Evolutionary conservation across 1,284 basidiomycete species (phyloP), one percentile per base, ranked within the genome.

Genomic region (Apiotrichum siamense): DNA sequence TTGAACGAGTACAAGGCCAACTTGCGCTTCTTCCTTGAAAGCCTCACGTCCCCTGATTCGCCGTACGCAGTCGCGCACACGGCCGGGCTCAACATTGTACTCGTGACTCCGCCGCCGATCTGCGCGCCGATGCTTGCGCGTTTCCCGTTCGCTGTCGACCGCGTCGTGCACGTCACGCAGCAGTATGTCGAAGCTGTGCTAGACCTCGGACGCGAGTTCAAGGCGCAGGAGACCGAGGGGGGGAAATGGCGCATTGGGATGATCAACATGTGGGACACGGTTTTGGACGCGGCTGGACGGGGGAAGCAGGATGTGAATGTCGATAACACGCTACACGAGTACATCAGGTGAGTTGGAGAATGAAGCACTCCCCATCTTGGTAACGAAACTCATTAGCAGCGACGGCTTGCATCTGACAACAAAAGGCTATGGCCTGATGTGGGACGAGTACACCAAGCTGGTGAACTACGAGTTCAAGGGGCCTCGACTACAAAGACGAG

Each of bases 31-130:
- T 55, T 62, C 37, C 52, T 61, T 44, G 44, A 46, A 25, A 44
- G 44, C 13, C 47, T 66, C n/a, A 66, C 62, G 4, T 57, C 59
- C 7, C 31, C 50, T 18, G 33, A 35, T 15, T 52, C 50, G 10
- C 48, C 45, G 11, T 58, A 58, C 40, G 59, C 60, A 21, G 49
- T 61, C 17, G 49, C 60, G 0, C 55, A 62, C 25, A 54, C 50
- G 13, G 50, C 51, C 3, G 50, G 57, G 47, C 40, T 62, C 49
- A 52, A 56, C 47, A 79, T 93, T 58, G 74, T 93, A 45, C 77
- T 94, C 53, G 81, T 93, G 50, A 87, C 87, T 5, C 86, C 90
- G 15, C 88, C 90, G 3, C 88, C 89, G 2, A 77, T 89, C 45
- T 83, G 84, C 63, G 80, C 81, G 3, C 59, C 76, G 53, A 79